Base-by-base conservation (phyloP, 805 yeast species). In the Metschnikowia matae region DNA sequence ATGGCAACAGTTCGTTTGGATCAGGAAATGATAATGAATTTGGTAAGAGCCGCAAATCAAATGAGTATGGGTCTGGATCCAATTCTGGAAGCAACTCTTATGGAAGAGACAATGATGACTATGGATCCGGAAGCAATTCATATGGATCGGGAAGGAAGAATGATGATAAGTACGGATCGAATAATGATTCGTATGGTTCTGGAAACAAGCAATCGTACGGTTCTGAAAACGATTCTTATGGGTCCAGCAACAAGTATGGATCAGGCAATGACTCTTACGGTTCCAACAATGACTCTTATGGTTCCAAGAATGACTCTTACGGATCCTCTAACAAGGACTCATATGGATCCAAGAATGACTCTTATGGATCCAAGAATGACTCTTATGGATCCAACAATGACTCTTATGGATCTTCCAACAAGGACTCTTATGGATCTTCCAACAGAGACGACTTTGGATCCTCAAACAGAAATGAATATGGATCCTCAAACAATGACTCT, bases 381-480 rank as follows among this genome's bases (percentile, higher is more conserved):
- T 29, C 40, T 23, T n/a, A n/a, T n/a, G 34, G 35, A 13, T 13
- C n/a, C 0, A 32, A 32, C 35, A 32, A 6, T 1, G 7, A 32
- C 8, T 2, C 2, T 0, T 32, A 63, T 49, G 34, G 35, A 13
- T 32, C 35, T 6, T 13, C n/a, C 0, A 32, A 32, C 35, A 32
- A 6, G 3, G 7, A 32, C 8, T 2, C 2, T 0, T 32, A 63
- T 49, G 67, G 68, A 17, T 26, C 29, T 4, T 57, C 56, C 8
- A 47, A 36, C 52, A 45, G 33, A 1, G 48, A 45, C 47, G 20
- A 65, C n/a, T 63, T 59, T 48, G 68, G 68, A 6, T 62, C 67
- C 15, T 57, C 64, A 17, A 50, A 44, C 40, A 38, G 29, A 1
- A 58, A 59, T 50, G 60, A 59, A 11, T 61, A 55, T 40, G 62